phyloP scores from a whole-genome alignment of 1,139 yeast genomes.

The Diutina rugosa region DNA sequence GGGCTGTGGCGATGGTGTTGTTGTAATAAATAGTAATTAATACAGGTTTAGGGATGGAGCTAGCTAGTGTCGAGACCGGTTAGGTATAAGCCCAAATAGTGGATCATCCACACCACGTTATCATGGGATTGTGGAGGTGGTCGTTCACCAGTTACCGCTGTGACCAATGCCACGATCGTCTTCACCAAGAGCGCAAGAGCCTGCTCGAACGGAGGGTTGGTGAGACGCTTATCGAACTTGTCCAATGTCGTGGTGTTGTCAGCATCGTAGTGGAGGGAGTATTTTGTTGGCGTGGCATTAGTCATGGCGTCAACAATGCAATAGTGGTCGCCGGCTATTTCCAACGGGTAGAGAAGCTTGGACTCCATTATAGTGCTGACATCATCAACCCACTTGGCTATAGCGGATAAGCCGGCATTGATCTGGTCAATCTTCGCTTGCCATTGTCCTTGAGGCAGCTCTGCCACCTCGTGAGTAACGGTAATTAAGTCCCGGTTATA shows the following conservation, averaged over 20 bases:
- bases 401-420: neutral
- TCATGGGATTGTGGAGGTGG: conserved; percentile 17
- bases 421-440: neutral
- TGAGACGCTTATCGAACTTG: neutral
- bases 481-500: neutral
- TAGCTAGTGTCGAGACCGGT: conserved; percentile 12
- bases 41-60: neutral
- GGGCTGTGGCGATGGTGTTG: conserved; percentile 23
- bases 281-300: neutral
- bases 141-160: neutral
- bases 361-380: neutral
- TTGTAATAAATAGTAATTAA: conserved; percentile 10
- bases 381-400: neutral
- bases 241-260: neutral
- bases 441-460: neutral
- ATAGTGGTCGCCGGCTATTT: neutral
- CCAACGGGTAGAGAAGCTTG: neutral
- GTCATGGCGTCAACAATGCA: neutral
- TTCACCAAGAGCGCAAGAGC: neutral
- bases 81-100: conserved; percentile 22
- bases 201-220: neutral
- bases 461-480: neutral
- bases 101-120: conserved; percentile 30
- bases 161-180: neutral
- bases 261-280: neutral